Evolutionary conservation across 2,329 filamentous ascomycete species (phyloP).

Genomic region (Coniochaeta sp.): DNA sequence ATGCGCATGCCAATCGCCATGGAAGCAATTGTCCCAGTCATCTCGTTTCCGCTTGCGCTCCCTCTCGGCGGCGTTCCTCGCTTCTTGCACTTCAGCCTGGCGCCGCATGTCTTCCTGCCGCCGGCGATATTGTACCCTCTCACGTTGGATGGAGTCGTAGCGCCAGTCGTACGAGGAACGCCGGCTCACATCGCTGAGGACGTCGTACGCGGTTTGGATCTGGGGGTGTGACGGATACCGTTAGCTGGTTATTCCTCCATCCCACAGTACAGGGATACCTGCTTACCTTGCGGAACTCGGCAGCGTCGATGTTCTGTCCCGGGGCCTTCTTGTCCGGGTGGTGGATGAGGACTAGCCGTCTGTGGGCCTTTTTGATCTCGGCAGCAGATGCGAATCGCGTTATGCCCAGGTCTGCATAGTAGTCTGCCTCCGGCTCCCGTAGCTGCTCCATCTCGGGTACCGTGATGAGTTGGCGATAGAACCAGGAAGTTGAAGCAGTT

Average conservation of each 20-base stretch:
- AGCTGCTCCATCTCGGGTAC: background rate
- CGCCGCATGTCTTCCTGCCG: background rate
- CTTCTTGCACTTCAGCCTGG: too few relatives aligned
- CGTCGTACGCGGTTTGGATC: background rate
- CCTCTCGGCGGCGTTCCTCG: too few relatives aligned
- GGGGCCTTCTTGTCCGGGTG: conserved; percentile 9
- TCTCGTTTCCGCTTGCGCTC: too few relatives aligned
- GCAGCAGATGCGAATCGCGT: background rate
- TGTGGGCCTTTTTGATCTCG: conserved; percentile 7
- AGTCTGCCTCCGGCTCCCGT: conserved; percentile 5
- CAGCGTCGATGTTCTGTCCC: conserved; percentile 2
- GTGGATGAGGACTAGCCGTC: conserved; percentile 4
- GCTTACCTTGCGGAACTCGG: conserved; percentile 7
- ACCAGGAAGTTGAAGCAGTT: background rate
- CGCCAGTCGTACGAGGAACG: background rate
- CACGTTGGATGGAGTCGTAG: background rate
- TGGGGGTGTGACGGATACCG: too few relatives aligned
- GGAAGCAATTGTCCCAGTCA: too few relatives aligned
- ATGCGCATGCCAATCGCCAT: too few relatives aligned
- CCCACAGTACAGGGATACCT: too few relatives aligned
- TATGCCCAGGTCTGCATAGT: conserved; percentile 11
- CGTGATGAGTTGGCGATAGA: background rate
- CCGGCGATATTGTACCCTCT: background rate
- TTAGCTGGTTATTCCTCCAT: too few relatives aligned
- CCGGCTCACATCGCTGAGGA: background rate